These are phyloP conservation scores for Hermanozyma aechmeae DNA, from an alignment of 805 yeast species.

Conservation along the genomic window DNA sequence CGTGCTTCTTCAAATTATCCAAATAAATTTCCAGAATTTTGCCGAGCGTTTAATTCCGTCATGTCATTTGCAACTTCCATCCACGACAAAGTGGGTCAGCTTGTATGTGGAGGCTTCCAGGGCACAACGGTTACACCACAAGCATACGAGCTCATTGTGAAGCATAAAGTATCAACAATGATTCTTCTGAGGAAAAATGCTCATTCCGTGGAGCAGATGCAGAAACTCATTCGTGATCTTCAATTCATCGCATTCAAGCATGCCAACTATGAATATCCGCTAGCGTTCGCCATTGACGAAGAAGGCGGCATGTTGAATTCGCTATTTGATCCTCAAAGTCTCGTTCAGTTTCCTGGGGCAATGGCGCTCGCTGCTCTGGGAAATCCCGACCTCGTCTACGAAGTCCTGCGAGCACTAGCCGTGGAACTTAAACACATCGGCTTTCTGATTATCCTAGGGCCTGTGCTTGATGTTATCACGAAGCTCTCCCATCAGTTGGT, in stretches of 20 bases:
- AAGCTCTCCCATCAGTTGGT: slow-evolving; percentile 47
- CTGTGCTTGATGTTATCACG: slow-evolving; percentile 53
- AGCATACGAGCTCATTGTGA: slow-evolving; percentile 40
- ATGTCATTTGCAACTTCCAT: no score
- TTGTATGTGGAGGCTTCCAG: slow-evolving; percentile 51
- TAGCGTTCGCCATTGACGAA: slow-evolving; percentile 50
- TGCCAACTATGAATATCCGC: slow-evolving; percentile 42
- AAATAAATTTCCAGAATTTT: no score
- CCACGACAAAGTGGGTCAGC: no score
- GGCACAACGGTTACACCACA: slow-evolving; percentile 46
- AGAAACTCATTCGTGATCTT: slow-evolving; percentile 40
- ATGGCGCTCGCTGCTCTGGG: slow-evolving; percentile 56
- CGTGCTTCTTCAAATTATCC: no score
- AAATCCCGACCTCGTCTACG: slow-evolving; percentile 37
- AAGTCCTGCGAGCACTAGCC: slow-evolving; percentile 47
- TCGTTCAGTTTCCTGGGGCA: slow-evolving; percentile 56
- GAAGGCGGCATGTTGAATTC: slow-evolving; percentile 59
- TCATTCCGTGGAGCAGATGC: slow-evolving; percentile 38
- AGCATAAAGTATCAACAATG: slow-evolving; percentile 43
- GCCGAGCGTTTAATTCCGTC: no score
- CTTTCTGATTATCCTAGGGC: slow-evolving; percentile 47
- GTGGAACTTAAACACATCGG: slow-evolving; percentile 46
- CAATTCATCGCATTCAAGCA: slow-evolving; percentile 43
- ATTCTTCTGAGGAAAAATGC: slow-evolving; percentile 46
- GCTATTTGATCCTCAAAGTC: slow-evolving; percentile 39